Base-by-base conservation (phyloP, 2,329 filamentous ascomycete genomes). In the Penicillium olsonii region DNA sequence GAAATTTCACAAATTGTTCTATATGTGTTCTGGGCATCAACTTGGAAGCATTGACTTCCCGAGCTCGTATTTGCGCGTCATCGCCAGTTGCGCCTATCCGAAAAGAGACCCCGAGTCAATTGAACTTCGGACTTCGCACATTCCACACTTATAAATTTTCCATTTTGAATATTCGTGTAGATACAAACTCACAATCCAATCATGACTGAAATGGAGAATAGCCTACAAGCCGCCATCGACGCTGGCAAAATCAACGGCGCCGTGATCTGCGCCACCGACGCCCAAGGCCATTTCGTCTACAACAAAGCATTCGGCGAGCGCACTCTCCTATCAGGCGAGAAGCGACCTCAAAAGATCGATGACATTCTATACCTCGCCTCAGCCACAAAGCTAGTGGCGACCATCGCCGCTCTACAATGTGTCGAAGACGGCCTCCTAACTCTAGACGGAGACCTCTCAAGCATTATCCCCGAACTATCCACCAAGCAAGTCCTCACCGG, bases 391-490 rank as follows among this genome's bases (percentile, higher is more conserved):
- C 63, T 84, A 2, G 53, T 82, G 45, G 75, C 80, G 2, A 73
- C 75, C 2, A 74, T 84, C 43, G 76, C 80, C 2, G 74, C 74
- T 1, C 59, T 84, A n/a, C 78, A 82, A 49, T 75, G 78, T 38
- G 78, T 84, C 2, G 80, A 84, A 29, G 70, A 76, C 6, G 79
- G 78, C 0, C 62, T 77, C 0, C 57, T 83, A 0, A 61, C 60
- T 1, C 67, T 84, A 0, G 71, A 75, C 8, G 74, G 72, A 2
- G 75, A 82, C 45, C 56, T 83, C 0, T 68, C 71, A 0, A 31
- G 56, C 0, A 41, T 80, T 2, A 65, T 77, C 2, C 81, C 80
- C 0, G 78, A 80, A 26, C 68, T 84, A 0, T 70, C 70, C 0
- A 62, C 63, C 1, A 75, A 79, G 48, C 65, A 75, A 9, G 70